Percentiles rank a stretch among this genome's conserved stretches.
These are phyloP conservation scores for Tetragonia tetragonoides DNA, from an alignment of 148 eudicot species.

Conservation along the genomic window DNA sequence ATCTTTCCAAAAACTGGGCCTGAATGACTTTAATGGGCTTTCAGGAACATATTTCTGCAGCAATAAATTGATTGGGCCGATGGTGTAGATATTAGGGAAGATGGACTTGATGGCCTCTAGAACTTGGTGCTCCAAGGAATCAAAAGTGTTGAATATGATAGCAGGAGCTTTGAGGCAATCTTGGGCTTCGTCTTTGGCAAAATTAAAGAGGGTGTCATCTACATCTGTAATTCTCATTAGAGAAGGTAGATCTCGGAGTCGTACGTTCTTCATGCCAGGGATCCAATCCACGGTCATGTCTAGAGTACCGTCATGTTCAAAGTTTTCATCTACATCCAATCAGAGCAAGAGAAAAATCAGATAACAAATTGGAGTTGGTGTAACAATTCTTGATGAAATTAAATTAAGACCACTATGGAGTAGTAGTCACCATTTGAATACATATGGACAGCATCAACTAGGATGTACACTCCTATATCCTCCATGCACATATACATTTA, in stretches of 20 bases:
- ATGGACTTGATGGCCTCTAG: constrained; percentile 6
- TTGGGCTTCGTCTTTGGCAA: constrained; percentile 26
- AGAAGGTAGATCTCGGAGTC: constrained; percentile 23
- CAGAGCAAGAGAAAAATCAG: neutral
- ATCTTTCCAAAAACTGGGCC: constrained; percentile 29
- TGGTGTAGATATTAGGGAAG: constrained; percentile 18
- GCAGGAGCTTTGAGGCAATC: constrained; percentile 18
- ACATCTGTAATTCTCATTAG: constrained; percentile 13
- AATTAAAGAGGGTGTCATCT: constrained; percentile 23
- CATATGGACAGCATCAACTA: too few relatives aligned
- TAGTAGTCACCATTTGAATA: too few relatives aligned
- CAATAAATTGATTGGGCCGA: constrained; percentile 17
- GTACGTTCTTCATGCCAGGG: constrained; percentile 23
- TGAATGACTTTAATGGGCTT: constrained; percentile 9
- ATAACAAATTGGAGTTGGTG: neutral
- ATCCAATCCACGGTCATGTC: constrained; percentile 25
- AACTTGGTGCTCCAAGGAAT: constrained; percentile 20
- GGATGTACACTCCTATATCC: too few relatives aligned
- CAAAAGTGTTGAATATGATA: constrained; percentile 29
- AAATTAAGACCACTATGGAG: too few relatives aligned
- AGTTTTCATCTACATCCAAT: constrained; percentile 7
- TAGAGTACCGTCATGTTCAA: constrained; percentile 16
- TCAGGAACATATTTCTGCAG: neutral
- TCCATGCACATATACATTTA: too few relatives aligned
- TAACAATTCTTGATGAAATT: too few relatives aligned